Evolutionary conservation across 2,329 filamentous ascomycete species (phyloP), one percentile per base, ranked within the genome.

Genomic region (Sordariomycetes sp.): DNA sequence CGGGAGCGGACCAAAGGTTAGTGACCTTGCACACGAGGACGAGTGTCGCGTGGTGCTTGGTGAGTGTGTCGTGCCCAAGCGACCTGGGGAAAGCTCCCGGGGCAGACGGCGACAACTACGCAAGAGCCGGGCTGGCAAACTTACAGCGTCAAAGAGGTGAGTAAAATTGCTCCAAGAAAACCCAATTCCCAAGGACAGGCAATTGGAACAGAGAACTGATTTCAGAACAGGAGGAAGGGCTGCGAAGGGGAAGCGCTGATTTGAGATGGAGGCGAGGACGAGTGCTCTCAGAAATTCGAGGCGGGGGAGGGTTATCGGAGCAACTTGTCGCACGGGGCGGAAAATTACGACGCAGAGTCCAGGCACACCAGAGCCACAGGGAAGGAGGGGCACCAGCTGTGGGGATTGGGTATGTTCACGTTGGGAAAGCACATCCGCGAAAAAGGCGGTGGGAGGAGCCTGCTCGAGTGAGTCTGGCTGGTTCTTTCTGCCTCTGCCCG

Each of bases 1-100:
- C 8, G 46, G 7, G 46, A 50, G 46, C 18, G 14, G n/a, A 24
- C 8, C 20, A 59, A 62, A 60, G 59, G 59, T 51, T 48, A 57
- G 53, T 20, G 34, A 51, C 46, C 50, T 32, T 25, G 46, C 46
- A 48, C 18, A 6, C 20, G 20, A 14, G 46, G 20, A 6, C 2
- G 18, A n/a, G n/a, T 22, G n/a, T 50, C 46, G n/a, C 11, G 46
- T 22, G 5, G 46, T 50, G 46, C 46, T 24, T 20, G 46, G 46
- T 20, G 46, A 50, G 46, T 22, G n/a, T n/a, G n/a, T n/a, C n/a
- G n/a, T n/a, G n/a, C 46, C 46, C 4, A 24, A 50, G 46, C 46
- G 46, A 50, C 46, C 22, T 50, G 2, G 46, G 40, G 46, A n/a
- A 24, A 24, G 46, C 46, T 50, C 22, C 20, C 20, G n/a, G 18